Base-by-base conservation (phyloP, 1,284 basidiomycete genomes). In the Serendipita sp. region DNA sequence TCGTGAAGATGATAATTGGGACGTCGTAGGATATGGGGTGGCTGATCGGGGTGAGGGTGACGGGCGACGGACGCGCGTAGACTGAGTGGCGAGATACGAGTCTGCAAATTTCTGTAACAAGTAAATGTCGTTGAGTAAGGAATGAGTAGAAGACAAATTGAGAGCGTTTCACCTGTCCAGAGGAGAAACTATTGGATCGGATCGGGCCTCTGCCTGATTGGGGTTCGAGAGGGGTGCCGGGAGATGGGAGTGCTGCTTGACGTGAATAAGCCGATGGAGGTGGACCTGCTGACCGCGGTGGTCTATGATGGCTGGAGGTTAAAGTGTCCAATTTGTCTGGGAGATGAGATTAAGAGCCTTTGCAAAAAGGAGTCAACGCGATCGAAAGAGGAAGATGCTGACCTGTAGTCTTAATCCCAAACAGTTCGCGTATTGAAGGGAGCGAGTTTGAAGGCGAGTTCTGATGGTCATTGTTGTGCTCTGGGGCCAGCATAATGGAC, bases 321-420 rank as follows among this genome's bases (percentile, higher is more conserved):
- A 58, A 34, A n/a, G 53, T n/a, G 30, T 58, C 53, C 22, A 58
- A 34, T 10, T 58, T 58, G 53, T 58, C 53, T 58, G 32, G 8
- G 32, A 22, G 17, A 49, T 49, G 29, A 22, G 29, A 49, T 30
- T 30, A 30, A 49, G 30, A 32, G 53, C 29, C 45, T 49, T 17
- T 49, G 45, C 45, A 17, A 29, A 17, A 49, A 5, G 53, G 30
- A 26, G 12, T 49, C 47, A 49, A 49, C 38, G 45, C 45, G 45
- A 49, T 49, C 8, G 45, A 49, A n/a, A 29, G 32, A 58, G 30
- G n/a, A 17, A 10, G 26, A 58, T n/a, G 32, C 53, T n/a, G 10
- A 58, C 53, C 53, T 10, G 53, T 30, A 6, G 53, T 32, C 53
- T 35, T 58, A 26, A 58, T 58, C 22, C 53, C 53, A 30, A 58